A percentile compares a stretch with the other conserved stretches of the same genome.
These are phyloP conservation scores for Colletotrichum destructivum DNA, from an alignment of 2,329 filamentous ascomycete species.

Conservation along the genomic window DNA sequence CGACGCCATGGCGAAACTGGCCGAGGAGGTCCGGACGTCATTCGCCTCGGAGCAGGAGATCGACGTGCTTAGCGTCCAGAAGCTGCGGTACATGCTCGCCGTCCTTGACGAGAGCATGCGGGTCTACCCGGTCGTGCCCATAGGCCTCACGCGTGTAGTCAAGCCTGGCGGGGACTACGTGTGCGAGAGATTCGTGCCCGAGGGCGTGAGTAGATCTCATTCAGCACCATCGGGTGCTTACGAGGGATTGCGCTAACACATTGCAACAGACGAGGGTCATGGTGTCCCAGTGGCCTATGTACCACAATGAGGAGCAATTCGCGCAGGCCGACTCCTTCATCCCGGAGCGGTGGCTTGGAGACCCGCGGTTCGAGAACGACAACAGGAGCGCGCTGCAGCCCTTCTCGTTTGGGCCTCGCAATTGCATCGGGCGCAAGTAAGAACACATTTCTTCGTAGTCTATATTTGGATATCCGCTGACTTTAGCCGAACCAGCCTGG, in stretches of 20 bases:
- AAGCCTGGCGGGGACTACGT: constrained; percentile 53
- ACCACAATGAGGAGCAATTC: constrained; percentile 54
- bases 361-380: constrained; percentile 45
- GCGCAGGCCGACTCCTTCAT: constrained; percentile 59
- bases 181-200: constrained; percentile 51
- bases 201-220: constrained; percentile 49
- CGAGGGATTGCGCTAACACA: background rate
- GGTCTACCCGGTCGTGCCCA: constrained; percentile 49
- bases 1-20: constrained; percentile 49
- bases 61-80: constrained; percentile 48
- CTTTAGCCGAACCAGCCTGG: constrained; percentile 49
- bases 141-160: constrained; percentile 47
- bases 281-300: constrained; percentile 52
- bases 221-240: background rate
- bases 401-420: constrained; percentile 63
- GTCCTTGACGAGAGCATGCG: constrained; percentile 60
- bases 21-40: constrained; percentile 56
- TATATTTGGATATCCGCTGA: background rate
- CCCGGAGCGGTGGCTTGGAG: constrained; percentile 58
- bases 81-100: constrained; percentile 57
- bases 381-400: constrained; percentile 59
- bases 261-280: constrained; percentile 50
- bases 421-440: constrained; percentile 66
- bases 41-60: constrained; percentile 58
- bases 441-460: background rate